Evolutionary conservation across 495 filamentous ascomycete species (phyloP), one percentile per base, ranked within the genome.

Genomic region (Penicillium manginii): DNA sequence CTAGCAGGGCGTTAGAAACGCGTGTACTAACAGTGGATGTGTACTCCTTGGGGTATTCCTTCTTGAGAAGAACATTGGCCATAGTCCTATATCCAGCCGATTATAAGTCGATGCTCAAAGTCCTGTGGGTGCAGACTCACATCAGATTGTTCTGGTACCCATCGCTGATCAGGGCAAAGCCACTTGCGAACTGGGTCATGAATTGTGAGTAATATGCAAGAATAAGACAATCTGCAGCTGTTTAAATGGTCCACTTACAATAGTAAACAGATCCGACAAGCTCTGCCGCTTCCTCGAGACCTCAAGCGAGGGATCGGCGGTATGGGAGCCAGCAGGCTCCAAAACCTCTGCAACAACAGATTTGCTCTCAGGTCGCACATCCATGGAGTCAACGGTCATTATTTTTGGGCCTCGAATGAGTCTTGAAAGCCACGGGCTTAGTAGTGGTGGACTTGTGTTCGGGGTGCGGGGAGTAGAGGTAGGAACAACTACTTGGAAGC

Each of bases 131-230:
- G 15, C 22, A 42, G 10, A 46, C 63, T 57, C 35, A 65, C 79
- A 82, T 83, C n/a, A 81, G 58, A 40, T 77, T 81, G 50, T 81
- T 82, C 50, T 82, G 79, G 52, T 83, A 83, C 49, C 80, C 80
- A 75, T 83, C 80, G 17, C 77, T 81, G 54, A 83, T 78, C 18
- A 82, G 63, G 8, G 80, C 80, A 54, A 74, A 77, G n/a, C 80
- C 80, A 22, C 75, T 70, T 33, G 76, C 75, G 40, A 80, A 75
- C 68, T 76, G 52, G 4, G 40, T 22, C 2, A 12, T 57, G 40
- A 45, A 43, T 5, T 21, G 9, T 12, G 51, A 18, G 10, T 15
- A 0, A n/a, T 4, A 46, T 22, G 11, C 37, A 15, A 40, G 50
- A 39, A 10, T 45, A 18, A n/a, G 3, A 37, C 7, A 32, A 19